Conservation (phyloP, 768 basidiomycete species). For the Rhodotorula paludigena region DNA sequence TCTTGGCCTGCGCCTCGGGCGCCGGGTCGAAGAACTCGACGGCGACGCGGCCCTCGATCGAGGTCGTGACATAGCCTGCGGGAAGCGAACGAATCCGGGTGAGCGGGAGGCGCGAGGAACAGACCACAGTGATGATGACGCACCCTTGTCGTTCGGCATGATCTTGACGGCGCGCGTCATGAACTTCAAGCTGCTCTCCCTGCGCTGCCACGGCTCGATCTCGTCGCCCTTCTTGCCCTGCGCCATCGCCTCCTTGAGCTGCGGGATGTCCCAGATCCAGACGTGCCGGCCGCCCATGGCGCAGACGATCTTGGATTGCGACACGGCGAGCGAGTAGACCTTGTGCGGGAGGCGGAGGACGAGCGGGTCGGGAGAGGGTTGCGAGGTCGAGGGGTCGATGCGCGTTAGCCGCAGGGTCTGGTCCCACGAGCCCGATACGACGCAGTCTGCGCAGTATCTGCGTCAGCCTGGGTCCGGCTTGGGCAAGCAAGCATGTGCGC, state of each 20-base stretch:
- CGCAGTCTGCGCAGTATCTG: constrained; percentile 52
- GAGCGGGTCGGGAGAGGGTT: constrained; percentile 51
- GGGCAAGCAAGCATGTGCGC: constrained; percentile 42
- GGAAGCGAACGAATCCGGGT: not conserved
- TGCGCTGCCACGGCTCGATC: constrained; percentile 60
- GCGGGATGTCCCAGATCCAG: constrained; percentile 79
- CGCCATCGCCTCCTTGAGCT: constrained; percentile 53
- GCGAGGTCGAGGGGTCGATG: constrained; percentile 60
- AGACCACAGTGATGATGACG: constrained; percentile 30
- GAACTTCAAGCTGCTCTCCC: constrained; percentile 91
- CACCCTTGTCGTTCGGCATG: constrained; percentile 89
- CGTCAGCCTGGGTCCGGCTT: not conserved
- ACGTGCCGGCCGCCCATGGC: constrained; percentile 88
- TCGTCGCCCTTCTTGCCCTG: constrained; percentile 42
- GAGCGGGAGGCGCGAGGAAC: too few species aligned
- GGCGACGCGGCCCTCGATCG: constrained; percentile 91
- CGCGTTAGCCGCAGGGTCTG: constrained; percentile 74
- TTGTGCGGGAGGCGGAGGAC: constrained; percentile 70
- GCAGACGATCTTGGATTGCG: constrained; percentile 74
- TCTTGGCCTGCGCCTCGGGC: constrained; percentile 68
- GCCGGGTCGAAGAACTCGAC: constrained; percentile 93
- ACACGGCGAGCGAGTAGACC: constrained; percentile 75
- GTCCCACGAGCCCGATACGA: constrained; percentile 91
- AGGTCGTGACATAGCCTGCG: constrained; percentile 82
- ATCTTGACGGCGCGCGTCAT: constrained; percentile 87